These are phyloP conservation scores for Ceratobasidium sp. DNA, from an alignment of 1,284 basidiomycete genomes.

Conservation along the genomic window DNA sequence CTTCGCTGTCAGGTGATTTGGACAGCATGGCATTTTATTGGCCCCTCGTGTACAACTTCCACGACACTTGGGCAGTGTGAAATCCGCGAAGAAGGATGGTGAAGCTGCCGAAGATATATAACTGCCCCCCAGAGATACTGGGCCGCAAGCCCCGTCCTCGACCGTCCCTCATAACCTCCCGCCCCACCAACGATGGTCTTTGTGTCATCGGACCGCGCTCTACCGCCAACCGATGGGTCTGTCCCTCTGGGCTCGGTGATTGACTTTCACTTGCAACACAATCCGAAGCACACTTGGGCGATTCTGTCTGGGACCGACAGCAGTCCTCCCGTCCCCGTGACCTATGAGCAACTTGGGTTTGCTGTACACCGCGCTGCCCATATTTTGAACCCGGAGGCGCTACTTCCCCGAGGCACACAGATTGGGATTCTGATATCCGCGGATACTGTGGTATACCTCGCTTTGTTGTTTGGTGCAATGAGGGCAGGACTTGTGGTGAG, in stretches of 20 bases:
- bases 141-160: background rate
- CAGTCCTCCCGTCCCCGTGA: background rate
- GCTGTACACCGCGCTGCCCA: slow-evolving; percentile 36
- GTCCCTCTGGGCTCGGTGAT: background rate
- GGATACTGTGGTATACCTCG: slow-evolving; percentile 22
- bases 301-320: slow-evolving; percentile 3
- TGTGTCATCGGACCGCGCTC: slow-evolving; percentile 43
- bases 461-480: slow-evolving; percentile 29
- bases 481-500: slow-evolving; percentile 34
- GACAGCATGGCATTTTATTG: background rate
- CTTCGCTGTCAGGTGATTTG: background rate
- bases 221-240: slow-evolving; percentile 10
- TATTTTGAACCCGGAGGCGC: slow-evolving; percentile 24
- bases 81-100: background rate
- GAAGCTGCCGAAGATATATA: background rate
- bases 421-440: slow-evolving; percentile 16
- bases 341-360: slow-evolving; percentile 19
- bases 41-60: background rate
- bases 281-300: slow-evolving; percentile 16
- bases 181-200: slow-evolving; percentile 22
- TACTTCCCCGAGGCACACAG: slow-evolving; percentile 21
- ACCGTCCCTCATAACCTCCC: background rate
- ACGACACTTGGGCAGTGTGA: too few species aligned
- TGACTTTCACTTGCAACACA: slow-evolving; percentile 31
- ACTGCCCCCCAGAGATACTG: background rate